Evolutionary conservation across 2,329 filamentous ascomycete species (phyloP), one percentile per base, ranked within the genome.

Genomic region (Aspergillus texensis): DNA sequence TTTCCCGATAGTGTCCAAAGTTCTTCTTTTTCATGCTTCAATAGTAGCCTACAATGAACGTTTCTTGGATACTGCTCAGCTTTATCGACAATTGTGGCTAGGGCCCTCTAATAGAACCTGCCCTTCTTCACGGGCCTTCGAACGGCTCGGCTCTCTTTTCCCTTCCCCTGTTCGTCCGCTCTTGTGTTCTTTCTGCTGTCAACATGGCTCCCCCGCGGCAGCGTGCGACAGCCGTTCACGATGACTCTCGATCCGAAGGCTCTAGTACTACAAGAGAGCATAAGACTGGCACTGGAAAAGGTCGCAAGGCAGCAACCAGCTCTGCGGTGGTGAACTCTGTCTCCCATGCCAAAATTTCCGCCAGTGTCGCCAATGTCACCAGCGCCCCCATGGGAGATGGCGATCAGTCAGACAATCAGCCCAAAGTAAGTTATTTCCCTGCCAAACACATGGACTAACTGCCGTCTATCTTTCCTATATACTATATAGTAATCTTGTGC

Each of bases 161-260:
- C 24, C 30, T 57, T 30, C 34, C 24, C 54, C 52, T 26, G 28
- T 43, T 58, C 41, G 53, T 26, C 50, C 34, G 58, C 54, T 45
- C 55, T 52, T 55, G 36, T 52, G 30, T 55, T 65, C 52, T 62
- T 46, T 59, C 58, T 56, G 48, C 39, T 62, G 30, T 61, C 63
- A 67, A 61, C 65, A 83, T 83, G 81, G 77, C 80, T 63, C 81
- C 81, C 68, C 78, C 81, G 69, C 80, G 80, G 63, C 78, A 79
- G 68, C 79, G 80, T 58, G 73, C 75, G 55, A 66, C 75, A 32
- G 72, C 75, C 26, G 67, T 72, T 60, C 70, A 78, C 55, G 81
- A 83, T 62, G 81, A 83, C 69, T 81, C 80, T 30, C 74, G 81
- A 63, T 82, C 81, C 21, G 81, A 83, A 74, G 77, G 79, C n/a